A percentile compares a stretch with the other conserved stretches of the same genome.
Evolutionary conservation across 805 yeast genomes (phyloP).

Genomic region (Cyberlindnera suaveolens): DNA sequence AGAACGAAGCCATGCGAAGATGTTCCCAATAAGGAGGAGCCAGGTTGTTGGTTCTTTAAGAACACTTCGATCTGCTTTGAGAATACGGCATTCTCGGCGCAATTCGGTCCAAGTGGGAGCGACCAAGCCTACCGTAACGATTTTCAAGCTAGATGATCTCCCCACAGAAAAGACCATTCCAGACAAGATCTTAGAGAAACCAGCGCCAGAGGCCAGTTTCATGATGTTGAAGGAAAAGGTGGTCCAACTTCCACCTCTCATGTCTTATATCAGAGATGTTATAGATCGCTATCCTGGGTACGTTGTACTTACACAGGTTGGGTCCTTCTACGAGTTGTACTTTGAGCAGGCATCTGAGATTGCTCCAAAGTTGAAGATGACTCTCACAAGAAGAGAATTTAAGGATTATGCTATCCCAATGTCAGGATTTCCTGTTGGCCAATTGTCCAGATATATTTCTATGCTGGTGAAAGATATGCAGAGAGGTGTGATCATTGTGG

Average conservation of each 20-base stretch:
- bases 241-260: slow-evolving; percentile 28
- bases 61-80: no score
- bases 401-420: slow-evolving; percentile 50
- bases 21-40: background rate
- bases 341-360: slow-evolving; percentile 78
- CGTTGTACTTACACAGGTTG: slow-evolving; percentile 74
- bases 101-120: background rate
- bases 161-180: slow-evolving; percentile 1
- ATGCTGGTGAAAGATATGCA: slow-evolving; percentile 65
- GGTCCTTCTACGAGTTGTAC: slow-evolving; percentile 82
- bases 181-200: background rate
- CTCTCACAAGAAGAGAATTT: slow-evolving; percentile 53
- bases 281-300: slow-evolving; percentile 44
- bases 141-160: slow-evolving; percentile 5
- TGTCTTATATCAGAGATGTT: slow-evolving; percentile 30
- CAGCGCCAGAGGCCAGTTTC: background rate
- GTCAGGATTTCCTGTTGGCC: slow-evolving; percentile 85
- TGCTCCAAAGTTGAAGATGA: slow-evolving; percentile 66
- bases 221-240: background rate
- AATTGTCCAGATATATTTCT: slow-evolving; percentile 66
- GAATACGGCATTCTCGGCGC: no score
- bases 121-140: background rate
- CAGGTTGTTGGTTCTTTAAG: no score
- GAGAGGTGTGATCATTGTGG: slow-evolving; percentile 75
- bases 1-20: background rate